phyloP scores from a whole-genome alignment of 2,329 filamentous ascomycete genomes.

The Fusarium sp. region DNA sequence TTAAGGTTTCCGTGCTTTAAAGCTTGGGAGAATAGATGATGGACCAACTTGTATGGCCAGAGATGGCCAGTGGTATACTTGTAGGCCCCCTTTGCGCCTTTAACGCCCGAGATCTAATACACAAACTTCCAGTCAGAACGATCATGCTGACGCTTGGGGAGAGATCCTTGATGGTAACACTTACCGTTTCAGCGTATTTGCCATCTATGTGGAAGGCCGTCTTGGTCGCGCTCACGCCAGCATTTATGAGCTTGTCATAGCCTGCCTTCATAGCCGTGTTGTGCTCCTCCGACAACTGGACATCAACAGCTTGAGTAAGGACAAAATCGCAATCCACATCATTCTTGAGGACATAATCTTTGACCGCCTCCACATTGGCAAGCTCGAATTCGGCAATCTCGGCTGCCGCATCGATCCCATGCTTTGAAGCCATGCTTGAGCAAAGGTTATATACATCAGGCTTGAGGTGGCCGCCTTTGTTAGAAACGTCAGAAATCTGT shows the following conservation, averaged over 20 bases:
- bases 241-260: conserved; percentile 47
- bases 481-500: rapidly evolving
- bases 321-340: conserved; percentile 58
- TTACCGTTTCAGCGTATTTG: conserved; percentile 42
- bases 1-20: conserved; percentile 37
- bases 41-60: conserved; percentile 50
- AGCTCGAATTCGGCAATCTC: conserved; percentile 36
- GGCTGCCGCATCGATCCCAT: conserved; percentile 33
- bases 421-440: neutral
- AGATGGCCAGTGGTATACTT: conserved; percentile 46
- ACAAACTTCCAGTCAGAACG: conserved; percentile 32
- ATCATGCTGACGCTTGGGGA: neutral
- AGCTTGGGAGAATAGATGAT: conserved; percentile 38
- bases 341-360: conserved; percentile 51
- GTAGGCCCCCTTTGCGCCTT: conserved; percentile 49
- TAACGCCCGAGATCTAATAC: conserved; percentile 39
- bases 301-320: conserved; percentile 53
- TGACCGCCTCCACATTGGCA: conserved; percentile 41
- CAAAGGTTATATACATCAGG: conserved; percentile 27
- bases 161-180: conserved; percentile 17
- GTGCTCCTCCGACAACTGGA: conserved; percentile 46
- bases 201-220: neutral
- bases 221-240: neutral
- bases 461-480: conserved; percentile 33
- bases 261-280: conserved; percentile 41